Base-by-base conservation (phyloP, 2,329 filamentous ascomycete species). In the Phialocephala sp. region DNA sequence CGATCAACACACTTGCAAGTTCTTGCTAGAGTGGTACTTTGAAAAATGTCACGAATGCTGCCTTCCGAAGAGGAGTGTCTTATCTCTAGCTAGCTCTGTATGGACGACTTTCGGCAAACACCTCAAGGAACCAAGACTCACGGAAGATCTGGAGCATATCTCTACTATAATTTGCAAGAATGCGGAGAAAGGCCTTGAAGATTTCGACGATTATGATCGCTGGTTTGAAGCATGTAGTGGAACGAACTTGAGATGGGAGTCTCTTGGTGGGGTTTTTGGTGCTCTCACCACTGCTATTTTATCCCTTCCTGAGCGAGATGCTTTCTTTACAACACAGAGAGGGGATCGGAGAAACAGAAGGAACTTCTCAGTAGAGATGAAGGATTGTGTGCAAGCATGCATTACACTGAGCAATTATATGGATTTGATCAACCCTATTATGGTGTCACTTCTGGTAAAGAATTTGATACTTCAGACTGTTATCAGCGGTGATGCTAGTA, bases 401-500 rank as follows among this genome's bases (percentile, higher is more conserved):
- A 72, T 80, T n/a, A 76, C 76, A 1, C 56, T 80, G 41, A 76
- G 37, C 62, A 79, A 69, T 60, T 78, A 68, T 70, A 64, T 75
- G 73, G 69, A 77, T 69, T 36, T 72, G 60, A 74, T 76, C 0
- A 82, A 81, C n/a, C 76, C 77, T 4, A 65, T 80, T 0, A 72
- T 82, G 68, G 73, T 82, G 1, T 76, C 76, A 27, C 72, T 82
- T 0, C 72, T 76, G 14, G 69, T 73, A n/a, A 76, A 78, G n/a
- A 73, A 77, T 8, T 61, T 71, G 4, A 76, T 78, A 1, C 67
- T 79, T 0, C 76, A 80, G 35, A 80, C 80, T 0, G 70, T 81
- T 0, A 69, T 80, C 9, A 72, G 72, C 1, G 80, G 80, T 14
- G 80, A 82, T 58, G 78, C 79, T 0, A 77, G 79, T 79, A 69